These are phyloP conservation scores for Blastobotrys malaysiensis DNA, from an alignment of 1,139 yeast genomes.

Conservation along the genomic window DNA sequence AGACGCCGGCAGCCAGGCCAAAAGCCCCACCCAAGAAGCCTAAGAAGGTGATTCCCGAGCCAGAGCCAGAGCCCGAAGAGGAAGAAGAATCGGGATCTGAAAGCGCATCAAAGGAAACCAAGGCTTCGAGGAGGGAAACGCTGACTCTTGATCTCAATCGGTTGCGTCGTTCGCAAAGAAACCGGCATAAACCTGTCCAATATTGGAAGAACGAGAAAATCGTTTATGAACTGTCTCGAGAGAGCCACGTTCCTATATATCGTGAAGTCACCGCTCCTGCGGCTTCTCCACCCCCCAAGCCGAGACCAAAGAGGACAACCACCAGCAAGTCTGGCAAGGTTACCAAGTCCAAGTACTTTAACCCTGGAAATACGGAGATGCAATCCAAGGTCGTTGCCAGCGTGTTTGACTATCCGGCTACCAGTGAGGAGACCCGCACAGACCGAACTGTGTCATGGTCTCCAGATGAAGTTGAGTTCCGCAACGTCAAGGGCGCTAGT, in stretches of 20 bases:
- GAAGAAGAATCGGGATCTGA: neutral
- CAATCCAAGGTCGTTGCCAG: conserved; percentile 48
- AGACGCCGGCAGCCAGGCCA: neutral
- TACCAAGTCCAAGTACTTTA: neutral
- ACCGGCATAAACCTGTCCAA: neutral
- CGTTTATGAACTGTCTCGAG: neutral
- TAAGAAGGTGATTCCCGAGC: neutral
- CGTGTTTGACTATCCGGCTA: conserved; percentile 47
- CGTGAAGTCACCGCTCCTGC: neutral
- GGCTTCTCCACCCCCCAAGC: neutral
- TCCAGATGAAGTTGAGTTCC: conserved; percentile 51
- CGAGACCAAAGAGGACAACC: neutral
- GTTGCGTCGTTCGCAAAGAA: neutral
- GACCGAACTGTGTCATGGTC: conserved; percentile 63
- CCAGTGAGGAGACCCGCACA: conserved; percentile 39
- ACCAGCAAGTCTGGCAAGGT: neutral
- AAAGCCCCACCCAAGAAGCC: neutral
- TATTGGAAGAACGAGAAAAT: neutral
- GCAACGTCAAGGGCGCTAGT: conserved; percentile 46
- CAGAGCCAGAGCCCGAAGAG: conserved; percentile 5
- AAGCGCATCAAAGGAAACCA: neutral
- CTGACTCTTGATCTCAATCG: neutral
- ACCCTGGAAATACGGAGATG: conserved; percentile 2
- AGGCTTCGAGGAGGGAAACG: neutral
- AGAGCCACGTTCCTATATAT: neutral